Conservation (phyloP, 495 filamentous ascomycete genomes). For the Aspergillus coremiiformis region DNA sequence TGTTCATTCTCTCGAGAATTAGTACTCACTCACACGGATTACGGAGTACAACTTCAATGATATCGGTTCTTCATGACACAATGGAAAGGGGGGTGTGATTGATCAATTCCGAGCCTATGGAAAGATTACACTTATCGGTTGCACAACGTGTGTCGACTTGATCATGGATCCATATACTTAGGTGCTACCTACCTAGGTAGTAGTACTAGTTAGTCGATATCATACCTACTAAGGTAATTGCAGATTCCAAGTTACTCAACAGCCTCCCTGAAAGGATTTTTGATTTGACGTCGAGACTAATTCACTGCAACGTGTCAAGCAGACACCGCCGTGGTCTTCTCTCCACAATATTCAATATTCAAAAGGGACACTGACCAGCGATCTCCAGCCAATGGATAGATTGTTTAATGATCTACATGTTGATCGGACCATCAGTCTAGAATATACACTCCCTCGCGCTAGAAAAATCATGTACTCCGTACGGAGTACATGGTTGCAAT, state of each 20-base stretch:
- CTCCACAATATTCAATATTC: neutral
- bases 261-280: neutral
- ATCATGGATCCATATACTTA: too few relatives aligned
- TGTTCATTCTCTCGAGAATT: neutral
- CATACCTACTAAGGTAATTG: too few relatives aligned
- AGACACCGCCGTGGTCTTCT: neutral
- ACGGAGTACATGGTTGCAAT: neutral
- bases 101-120: neutral
- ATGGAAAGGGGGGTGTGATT: neutral
- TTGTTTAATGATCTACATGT: neutral
- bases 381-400: neutral
- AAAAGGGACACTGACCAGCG: neutral
- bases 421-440: neutral
- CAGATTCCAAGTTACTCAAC: neutral
- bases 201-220: too few relatives aligned
- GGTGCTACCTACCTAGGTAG: too few relatives aligned
- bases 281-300: neutral
- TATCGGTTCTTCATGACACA: neutral
- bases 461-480: too few relatives aligned
- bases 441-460: neutral
- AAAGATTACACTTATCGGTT: neutral
- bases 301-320: neutral
- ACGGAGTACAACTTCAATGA: too few relatives aligned
- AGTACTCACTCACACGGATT: too few relatives aligned
- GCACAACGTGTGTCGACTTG: neutral